Conservation (phyloP, 2,329 filamentous ascomycete genomes). For the Penicillium brasilianum region DNA sequence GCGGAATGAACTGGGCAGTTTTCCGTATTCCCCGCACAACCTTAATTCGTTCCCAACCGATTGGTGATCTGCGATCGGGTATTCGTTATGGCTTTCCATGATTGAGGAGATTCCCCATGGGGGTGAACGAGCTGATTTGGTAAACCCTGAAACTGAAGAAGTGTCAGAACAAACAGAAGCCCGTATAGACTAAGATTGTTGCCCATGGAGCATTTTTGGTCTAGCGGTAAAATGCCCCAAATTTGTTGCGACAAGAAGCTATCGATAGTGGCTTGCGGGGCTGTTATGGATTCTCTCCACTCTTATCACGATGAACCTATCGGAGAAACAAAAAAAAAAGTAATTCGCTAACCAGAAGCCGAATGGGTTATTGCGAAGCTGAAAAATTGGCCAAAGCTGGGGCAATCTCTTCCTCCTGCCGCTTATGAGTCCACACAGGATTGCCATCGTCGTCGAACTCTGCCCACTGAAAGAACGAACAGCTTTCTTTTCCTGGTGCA, state of each 20-base stretch:
- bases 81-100: background rate
- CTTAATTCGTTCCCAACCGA: background rate
- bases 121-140: background rate
- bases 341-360: background rate
- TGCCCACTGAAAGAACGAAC: constrained; percentile 83
- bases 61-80: background rate
- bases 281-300: background rate
- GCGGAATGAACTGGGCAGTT: background rate
- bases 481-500: constrained; percentile 58
- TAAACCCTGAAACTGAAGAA: background rate
- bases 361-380: constrained; percentile 21
- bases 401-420: constrained; percentile 26
- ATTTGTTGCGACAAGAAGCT: no score
- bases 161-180: no score
- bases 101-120: constrained; percentile 3
- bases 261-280: constrained; percentile 1
- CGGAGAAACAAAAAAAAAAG: background rate
- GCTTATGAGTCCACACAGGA: constrained; percentile 63
- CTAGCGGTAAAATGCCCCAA: no score
- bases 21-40: background rate
- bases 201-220: no score
- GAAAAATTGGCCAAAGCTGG: constrained; percentile 36
- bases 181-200: no score
- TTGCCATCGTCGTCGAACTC: constrained; percentile 85
- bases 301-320: background rate